Conservation (phyloP, 75 land plant genomes). For the Adiantum capillusveneris region DNA sequence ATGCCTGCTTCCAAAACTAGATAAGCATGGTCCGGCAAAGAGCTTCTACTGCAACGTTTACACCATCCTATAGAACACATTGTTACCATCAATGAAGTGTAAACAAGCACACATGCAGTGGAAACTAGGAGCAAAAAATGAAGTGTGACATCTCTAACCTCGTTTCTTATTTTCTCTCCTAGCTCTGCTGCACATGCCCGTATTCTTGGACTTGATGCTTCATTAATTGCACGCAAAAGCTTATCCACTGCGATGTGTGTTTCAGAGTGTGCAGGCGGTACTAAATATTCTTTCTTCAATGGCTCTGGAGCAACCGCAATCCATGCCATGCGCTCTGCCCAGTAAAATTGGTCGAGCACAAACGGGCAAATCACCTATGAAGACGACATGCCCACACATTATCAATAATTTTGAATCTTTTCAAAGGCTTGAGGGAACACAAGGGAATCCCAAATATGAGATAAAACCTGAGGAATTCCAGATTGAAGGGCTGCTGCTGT, state of each 20-base stretch:
- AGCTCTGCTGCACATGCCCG: conserved; percentile 43
- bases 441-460: no score
- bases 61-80: no score
- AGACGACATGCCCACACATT: background rate
- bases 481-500: conserved; percentile 84
- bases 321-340: conserved; percentile 95
- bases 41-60: no score
- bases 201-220: conserved; percentile 41
- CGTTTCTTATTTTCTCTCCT: conserved; percentile 40
- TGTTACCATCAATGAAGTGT: no score
- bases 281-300: conserved; percentile 35
- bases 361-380: conserved; percentile 83
- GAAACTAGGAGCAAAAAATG: no score
- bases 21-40: no score
- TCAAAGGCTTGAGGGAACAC: no score
- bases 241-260: conserved; percentile 37
- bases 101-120: no score
- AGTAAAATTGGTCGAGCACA: conserved; percentile 85
- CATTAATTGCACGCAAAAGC: conserved; percentile 33
- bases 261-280: conserved; percentile 38
- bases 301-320: conserved; percentile 86
- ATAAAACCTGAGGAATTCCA: conserved; percentile 93
- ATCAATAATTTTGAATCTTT: background rate
- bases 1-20: no score
- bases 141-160: conserved; percentile 30